Evolutionary conservation across 164 flowering plant species (phyloP).

Genomic region (Malania oleifera): DNA sequence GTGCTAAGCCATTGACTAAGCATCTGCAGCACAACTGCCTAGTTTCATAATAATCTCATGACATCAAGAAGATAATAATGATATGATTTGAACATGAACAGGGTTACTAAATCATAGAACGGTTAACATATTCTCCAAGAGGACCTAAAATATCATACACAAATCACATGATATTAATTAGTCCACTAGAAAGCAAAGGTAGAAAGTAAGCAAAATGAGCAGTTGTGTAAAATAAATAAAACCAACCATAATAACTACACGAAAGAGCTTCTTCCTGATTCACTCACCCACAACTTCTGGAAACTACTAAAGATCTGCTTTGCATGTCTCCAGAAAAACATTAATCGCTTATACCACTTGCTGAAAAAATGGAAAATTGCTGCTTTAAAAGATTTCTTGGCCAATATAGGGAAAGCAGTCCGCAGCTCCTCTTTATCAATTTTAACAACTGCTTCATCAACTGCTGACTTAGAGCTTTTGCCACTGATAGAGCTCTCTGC

Average conservation of each 20-base stretch:
- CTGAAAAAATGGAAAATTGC: constrained; percentile 44
- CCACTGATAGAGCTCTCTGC: constrained; percentile 33
- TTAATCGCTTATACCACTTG: constrained; percentile 64
- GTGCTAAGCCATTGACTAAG: too few relatives aligned
- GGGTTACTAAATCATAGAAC: too few relatives aligned
- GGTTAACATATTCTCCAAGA: too few relatives aligned
- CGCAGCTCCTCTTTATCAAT: constrained; percentile 35
- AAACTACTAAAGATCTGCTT: constrained; percentile 35
- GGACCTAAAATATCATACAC: too few relatives aligned
- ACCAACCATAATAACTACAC: not conserved
- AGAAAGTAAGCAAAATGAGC: not conserved
- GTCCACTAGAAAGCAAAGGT: too few relatives aligned
- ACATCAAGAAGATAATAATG: too few relatives aligned
- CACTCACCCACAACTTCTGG: constrained; percentile 66
- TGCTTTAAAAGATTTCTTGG: constrained; percentile 59
- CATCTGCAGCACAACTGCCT: too few relatives aligned
- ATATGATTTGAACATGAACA: too few relatives aligned
- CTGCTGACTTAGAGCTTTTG: constrained; percentile 25
- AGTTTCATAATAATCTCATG: too few relatives aligned
- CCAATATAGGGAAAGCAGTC: constrained; percentile 37
- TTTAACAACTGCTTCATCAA: constrained; percentile 33
- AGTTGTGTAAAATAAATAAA: not conserved
- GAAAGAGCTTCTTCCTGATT: constrained; percentile 1
- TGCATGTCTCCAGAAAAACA: constrained; percentile 47
- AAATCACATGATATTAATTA: too few relatives aligned